Evolutionary conservation across 192 early-diverging fungal species (phyloP).

Genomic region (Coemansia sp.): DNA sequence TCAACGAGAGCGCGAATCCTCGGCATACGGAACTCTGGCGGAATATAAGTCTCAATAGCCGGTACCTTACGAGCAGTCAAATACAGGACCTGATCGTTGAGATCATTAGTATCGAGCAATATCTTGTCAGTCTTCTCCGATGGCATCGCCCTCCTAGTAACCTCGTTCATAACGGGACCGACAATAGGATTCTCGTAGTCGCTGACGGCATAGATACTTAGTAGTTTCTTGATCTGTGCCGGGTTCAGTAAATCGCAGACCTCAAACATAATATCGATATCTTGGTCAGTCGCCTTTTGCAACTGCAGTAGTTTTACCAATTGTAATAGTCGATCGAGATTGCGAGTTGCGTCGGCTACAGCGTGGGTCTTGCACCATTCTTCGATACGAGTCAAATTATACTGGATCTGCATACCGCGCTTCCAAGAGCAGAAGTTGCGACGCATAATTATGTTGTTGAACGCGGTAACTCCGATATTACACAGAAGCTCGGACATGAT

Average conservation of each 20-base stretch:
- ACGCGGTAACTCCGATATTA: constrained; percentile 93
- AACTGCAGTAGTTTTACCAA: constrained; percentile 97
- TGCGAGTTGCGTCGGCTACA: constrained; percentile 85
- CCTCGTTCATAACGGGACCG: constrained; percentile 87
- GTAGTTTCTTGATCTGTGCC: constrained; percentile 96
- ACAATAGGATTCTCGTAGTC: constrained; percentile 95
- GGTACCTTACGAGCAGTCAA: constrained; percentile 67
- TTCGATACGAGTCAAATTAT: constrained; percentile 95
- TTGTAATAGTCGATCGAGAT: constrained; percentile 81
- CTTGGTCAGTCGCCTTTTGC: constrained; percentile 65
- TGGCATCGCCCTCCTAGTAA: constrained; percentile 78
- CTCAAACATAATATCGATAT: constrained; percentile 99
- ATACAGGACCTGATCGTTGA: constrained; percentile 62
- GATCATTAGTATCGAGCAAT: constrained; percentile 79
- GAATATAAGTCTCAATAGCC: constrained; percentile 73
- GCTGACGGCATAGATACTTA: constrained; percentile 92
- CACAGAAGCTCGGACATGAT: constrained; percentile 94
- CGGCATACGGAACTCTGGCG: constrained; percentile 63
- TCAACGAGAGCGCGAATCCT: constrained; percentile 49
- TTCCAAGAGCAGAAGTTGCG: constrained; percentile 99
- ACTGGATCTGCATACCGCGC: constrained; percentile 99
- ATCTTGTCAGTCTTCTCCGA: constrained; percentile 91
- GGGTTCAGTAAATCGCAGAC: constrained; percentile 97
- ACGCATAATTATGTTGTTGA: constrained; percentile 98
- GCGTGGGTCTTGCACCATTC: constrained; percentile 99